Evolutionary conservation across 768 basidiomycete species (phyloP), one percentile per base, ranked within the genome.

Genomic region (Strobilomyces dryophilus): DNA sequence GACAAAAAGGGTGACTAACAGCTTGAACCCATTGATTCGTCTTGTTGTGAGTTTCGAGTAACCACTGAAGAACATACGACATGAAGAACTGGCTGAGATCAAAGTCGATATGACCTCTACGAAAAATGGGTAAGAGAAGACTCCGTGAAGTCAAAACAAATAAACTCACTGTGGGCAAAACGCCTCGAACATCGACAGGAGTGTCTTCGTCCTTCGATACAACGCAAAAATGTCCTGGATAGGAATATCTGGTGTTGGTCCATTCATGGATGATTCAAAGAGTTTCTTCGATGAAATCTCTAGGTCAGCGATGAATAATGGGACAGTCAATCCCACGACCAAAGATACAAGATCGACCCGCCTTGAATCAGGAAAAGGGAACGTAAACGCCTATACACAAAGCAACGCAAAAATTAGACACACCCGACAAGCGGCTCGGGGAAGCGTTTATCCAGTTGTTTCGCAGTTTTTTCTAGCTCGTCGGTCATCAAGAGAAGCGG

Each of bases 21-120:
- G 87, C 85, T 66, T 94, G 82, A 6, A 98, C 95, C 97, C 97
- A 99, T 55, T 93, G 87, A 42, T 80, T 79, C 8, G 95, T 98
- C 75, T 92, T 95, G 53, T 75, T 82, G 60, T 95, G 89, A 0
- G 92, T 97, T 53, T 87, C 86, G n/a, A 81, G 61, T 24, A 99
- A 71, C 95, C 95, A 99, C 58, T 87, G 83, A 8, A 82, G 78
- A 8, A 98, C 90, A 66, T 92, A 92, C 3, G 87, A 82, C 67
- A 92, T 88, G 64, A 98, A 98, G 72, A 89, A 90, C 5, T 74
- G 75, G 5, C 83, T 77, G 27, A 92, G 71, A 57, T 92, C 82
- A 60, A 94, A 91, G 10, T 78, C 73, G 17, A 86, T 64, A 17
- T 77, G 74, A 0, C 74, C 77, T 14, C 86, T 89, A 58, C 40